Evolutionary conservation across 73 alveolate species (phyloP).

Genomic region (Breviolum minutum): DNA sequence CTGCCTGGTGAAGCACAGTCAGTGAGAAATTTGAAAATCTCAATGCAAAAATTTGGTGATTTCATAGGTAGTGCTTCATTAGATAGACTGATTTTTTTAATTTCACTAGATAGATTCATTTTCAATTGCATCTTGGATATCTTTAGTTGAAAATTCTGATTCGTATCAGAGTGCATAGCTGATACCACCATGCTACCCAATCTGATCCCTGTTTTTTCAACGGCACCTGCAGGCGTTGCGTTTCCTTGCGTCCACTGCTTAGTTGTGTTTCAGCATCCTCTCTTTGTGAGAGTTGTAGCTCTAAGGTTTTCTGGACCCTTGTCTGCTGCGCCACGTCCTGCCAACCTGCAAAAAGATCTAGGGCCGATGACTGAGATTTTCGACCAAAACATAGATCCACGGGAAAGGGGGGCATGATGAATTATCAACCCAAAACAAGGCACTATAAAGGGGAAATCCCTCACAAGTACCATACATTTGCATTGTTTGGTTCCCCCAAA

Average conservation of each 20-base stretch:
- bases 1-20: neutral
- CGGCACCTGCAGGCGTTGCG: constrained; percentile 45
- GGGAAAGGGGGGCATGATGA: neutral
- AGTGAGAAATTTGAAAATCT: neutral
- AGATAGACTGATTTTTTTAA: neutral
- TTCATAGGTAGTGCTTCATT: neutral
- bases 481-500: too few relatives aligned
- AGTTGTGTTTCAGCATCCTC: constrained; percentile 21
- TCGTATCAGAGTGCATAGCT: too few relatives aligned
- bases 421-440: too few relatives aligned
- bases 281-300: constrained; percentile 23
- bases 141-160: too few relatives aligned
- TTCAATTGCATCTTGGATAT: neutral
- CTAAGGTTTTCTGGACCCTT: neutral
- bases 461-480: too few relatives aligned
- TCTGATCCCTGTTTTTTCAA: neutral
- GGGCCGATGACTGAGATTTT: neutral
- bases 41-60: neutral
- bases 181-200: too few relatives aligned
- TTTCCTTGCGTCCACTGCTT: neutral
- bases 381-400: too few relatives aligned
- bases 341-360: neutral
- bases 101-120: neutral
- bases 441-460: too few relatives aligned
- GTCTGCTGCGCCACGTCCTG: constrained; percentile 24